These are phyloP conservation scores for Polyporus arcularius DNA, from an alignment of 768 basidiomycete species.

Conservation along the genomic window DNA sequence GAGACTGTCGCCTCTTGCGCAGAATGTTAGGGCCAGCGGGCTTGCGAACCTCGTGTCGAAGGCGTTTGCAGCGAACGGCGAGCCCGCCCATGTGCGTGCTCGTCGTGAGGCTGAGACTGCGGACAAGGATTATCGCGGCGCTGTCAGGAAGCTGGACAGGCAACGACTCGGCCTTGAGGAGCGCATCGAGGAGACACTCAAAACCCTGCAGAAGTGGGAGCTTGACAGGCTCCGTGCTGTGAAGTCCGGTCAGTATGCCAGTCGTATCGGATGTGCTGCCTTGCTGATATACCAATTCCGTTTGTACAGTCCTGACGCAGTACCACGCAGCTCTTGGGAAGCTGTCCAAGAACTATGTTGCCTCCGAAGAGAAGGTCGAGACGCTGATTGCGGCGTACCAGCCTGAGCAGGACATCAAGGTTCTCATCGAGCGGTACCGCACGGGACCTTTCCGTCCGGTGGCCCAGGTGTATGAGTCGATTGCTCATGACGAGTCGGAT, in stretches of 20 bases:
- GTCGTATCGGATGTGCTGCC: constrained; percentile 1
- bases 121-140: constrained; percentile 75
- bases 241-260: constrained; percentile 63
- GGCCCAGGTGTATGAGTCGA: constrained; percentile 84
- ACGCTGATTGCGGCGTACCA: constrained; percentile 83
- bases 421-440: constrained; percentile 89
- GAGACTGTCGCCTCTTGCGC: constrained; percentile 43
- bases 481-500: constrained; percentile 80
- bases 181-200: constrained; percentile 79
- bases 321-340: constrained; percentile 81
- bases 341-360: constrained; percentile 66
- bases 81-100: constrained; percentile 69
- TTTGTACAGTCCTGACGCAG: constrained; percentile 67
- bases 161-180: constrained; percentile 88
- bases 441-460: constrained; percentile 91
- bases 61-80: constrained; percentile 55
- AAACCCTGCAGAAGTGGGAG: constrained; percentile 83
- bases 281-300: not conserved
- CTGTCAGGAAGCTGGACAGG: constrained; percentile 80
- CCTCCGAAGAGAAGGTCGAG: constrained; percentile 66
- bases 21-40: constrained; percentile 62
- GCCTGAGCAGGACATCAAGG: constrained; percentile 83
- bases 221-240: constrained; percentile 78
- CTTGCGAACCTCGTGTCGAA: constrained; percentile 74
- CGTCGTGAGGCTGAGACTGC: constrained; percentile 81